Conservation (phyloP, 75 land plant genomes). For the Pinus tabuliformis region DNA sequence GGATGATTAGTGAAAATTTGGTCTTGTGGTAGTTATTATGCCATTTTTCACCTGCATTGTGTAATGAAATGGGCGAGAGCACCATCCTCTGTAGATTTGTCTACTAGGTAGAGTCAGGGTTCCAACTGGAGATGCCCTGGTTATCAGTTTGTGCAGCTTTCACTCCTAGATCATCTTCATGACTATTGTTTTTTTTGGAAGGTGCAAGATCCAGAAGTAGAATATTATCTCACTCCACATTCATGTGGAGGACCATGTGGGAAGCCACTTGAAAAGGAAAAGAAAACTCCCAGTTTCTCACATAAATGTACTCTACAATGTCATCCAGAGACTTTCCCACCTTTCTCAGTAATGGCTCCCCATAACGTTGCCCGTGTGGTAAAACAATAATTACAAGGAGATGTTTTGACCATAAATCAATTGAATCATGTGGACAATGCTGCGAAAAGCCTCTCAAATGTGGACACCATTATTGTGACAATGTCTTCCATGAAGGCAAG, state of each 20-base stretch:
- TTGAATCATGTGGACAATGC: conserved; percentile 63
- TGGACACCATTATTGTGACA: conserved; percentile 72
- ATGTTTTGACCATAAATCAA: conserved; percentile 64
- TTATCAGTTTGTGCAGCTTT: conserved; percentile 83
- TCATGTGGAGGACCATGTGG: conserved; percentile 98
- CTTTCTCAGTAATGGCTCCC: conserved; percentile 91
- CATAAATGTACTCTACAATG: conserved; percentile 94
- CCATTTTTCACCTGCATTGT: conserved; percentile 86
- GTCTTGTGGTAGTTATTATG: conserved; percentile 89
- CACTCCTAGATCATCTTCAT: conserved; percentile 48
- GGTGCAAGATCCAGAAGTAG: conserved; percentile 74
- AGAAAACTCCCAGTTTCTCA: conserved; percentile 50
- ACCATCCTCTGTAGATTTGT: conserved; percentile 71
- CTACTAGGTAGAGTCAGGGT: conserved; percentile 39
- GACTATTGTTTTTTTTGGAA: conserved; percentile 91
- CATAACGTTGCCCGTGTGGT: conserved; percentile 82
- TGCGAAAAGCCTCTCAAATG: conserved; percentile 76
- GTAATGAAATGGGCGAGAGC: conserved; percentile 93
- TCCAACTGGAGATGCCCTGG: conserved; percentile 96
- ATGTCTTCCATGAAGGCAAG: conserved; percentile 73
- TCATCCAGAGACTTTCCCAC: conserved; percentile 98
- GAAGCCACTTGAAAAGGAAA: conserved; percentile 54
- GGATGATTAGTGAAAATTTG: conserved; percentile 72
- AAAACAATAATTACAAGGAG: conserved; percentile 56
- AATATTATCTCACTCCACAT: conserved; percentile 90